Evolutionary conservation across 129 eudicot genomes (phyloP).

Genomic region (Pittosporum tobira): DNA sequence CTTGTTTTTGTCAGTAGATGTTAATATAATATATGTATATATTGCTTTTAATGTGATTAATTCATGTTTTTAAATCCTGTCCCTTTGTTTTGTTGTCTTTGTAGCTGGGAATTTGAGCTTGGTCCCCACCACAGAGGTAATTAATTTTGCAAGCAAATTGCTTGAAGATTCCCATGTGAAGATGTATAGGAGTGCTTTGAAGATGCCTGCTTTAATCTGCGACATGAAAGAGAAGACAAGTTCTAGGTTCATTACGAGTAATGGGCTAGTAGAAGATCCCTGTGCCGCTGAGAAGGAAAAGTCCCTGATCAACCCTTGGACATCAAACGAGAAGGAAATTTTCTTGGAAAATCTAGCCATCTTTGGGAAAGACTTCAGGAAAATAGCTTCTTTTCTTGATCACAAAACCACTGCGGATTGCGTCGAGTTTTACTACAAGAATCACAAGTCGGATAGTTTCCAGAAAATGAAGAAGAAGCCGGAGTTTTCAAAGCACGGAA

Average conservation of each 20-base stretch:
- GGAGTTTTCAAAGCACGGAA: slow-evolving; percentile 41
- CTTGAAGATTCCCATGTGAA: slow-evolving; percentile 45
- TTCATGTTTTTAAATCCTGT: too few relatives aligned
- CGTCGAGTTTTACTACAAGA: slow-evolving; percentile 87
- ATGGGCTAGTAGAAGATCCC: slow-evolving; percentile 75
- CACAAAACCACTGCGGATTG: slow-evolving; percentile 77
- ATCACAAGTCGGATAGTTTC: slow-evolving; percentile 77
- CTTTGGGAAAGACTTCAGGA: slow-evolving; percentile 70
- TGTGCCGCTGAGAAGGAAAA: slow-evolving; percentile 61
- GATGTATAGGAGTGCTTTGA: slow-evolving; percentile 35
- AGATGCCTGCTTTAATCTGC: slow-evolving; percentile 77
- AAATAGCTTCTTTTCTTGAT: slow-evolving; percentile 67
- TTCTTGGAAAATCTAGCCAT: slow-evolving; percentile 49
- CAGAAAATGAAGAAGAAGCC: slow-evolving; percentile 47
- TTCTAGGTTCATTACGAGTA: slow-evolving; percentile 59
- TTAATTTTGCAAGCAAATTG: slow-evolving; percentile 45
- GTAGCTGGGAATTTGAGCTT: slow-evolving; percentile 51
- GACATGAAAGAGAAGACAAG: slow-evolving; percentile 44
- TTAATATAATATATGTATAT: too few relatives aligned
- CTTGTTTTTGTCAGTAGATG: background rate
- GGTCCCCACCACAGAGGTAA: slow-evolving; percentile 46
- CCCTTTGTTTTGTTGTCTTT: slow-evolving; percentile 6
- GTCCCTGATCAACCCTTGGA: slow-evolving; percentile 61
- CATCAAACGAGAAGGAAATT: slow-evolving; percentile 51
- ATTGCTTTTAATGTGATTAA: too few relatives aligned